Conservation (phyloP, 176 grass and related monocot species). For the Thalia dealbata region DNA sequence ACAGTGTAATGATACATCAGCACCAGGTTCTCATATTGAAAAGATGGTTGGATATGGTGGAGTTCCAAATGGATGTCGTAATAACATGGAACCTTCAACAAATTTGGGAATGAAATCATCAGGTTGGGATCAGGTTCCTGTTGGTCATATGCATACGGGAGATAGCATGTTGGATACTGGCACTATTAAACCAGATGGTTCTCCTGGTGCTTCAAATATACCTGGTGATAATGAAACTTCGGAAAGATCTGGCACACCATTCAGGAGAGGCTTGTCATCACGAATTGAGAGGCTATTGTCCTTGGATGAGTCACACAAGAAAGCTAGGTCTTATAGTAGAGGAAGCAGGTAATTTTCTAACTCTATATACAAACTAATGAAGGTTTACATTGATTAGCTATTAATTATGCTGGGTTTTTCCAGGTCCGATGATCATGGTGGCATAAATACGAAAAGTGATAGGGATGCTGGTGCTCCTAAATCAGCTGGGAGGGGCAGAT, state of each 20-base stretch:
- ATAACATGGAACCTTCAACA: slow-evolving; percentile 25
- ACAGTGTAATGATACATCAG: slow-evolving; percentile 18
- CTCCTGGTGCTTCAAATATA: slow-evolving; percentile 22
- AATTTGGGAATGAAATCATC: slow-evolving; percentile 40
- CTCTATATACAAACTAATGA: background rate
- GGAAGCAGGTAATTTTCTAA: slow-evolving; percentile 46
- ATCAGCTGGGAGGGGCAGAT: slow-evolving; percentile 24
- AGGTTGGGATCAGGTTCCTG: slow-evolving; percentile 66
- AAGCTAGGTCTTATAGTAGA: slow-evolving; percentile 27
- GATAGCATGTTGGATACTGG: slow-evolving; percentile 28
- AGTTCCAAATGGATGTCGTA: slow-evolving; percentile 23
- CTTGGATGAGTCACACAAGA: slow-evolving; percentile 33
- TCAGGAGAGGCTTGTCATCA: slow-evolving; percentile 35
- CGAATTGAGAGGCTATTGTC: slow-evolving; percentile 29
- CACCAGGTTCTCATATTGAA: slow-evolving; percentile 10
- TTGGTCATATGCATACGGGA: slow-evolving; percentile 25
- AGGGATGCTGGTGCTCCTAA: slow-evolving; percentile 24
- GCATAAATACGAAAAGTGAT: slow-evolving; percentile 43
- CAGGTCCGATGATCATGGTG: slow-evolving; percentile 56
- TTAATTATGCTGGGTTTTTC: slow-evolving; percentile 1
- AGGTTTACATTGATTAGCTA: background rate
- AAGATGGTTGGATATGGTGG: slow-evolving; percentile 17
- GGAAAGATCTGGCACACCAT: slow-evolving; percentile 17
- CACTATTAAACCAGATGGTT: slow-evolving; percentile 20
- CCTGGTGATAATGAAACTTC: slow-evolving; percentile 20